Evolutionary conservation across 2,329 filamentous ascomycete species (phyloP), one percentile per base, ranked within the genome.

Genomic region (Cordyceps cateniannulata): DNA sequence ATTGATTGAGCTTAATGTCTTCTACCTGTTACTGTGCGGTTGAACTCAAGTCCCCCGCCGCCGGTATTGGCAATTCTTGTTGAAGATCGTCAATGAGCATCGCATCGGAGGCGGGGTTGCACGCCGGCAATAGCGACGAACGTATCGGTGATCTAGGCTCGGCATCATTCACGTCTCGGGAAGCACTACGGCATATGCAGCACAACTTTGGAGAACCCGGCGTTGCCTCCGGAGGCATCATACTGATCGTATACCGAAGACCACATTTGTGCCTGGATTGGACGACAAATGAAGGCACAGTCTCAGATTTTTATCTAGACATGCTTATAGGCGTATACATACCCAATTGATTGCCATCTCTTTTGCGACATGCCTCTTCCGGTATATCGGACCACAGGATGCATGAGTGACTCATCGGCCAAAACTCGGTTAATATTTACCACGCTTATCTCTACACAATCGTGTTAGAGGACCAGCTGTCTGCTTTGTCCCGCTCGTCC

Each of bases 351-450:
- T 12, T 12, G 32, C 10, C 32, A 22, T 44, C 3, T 29, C 3
- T 18, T n/a, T 20, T 44, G 38, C 35, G 25, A 27, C 29, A 44
- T 22, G 18, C 24, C n/a, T 22, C 25, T 22, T 44, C n/a, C 6
- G 18, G n/a, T 52, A 29, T 27, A 22, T 29, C 38, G 24, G 52
- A 20, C 38, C 27, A 6, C 29, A 4, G 35, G 10, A 29, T n/a
- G 24, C 9, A 27, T 5, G 16, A 29, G 52, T 54, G 52, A 54
- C 52, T 44, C 24, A 44, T 29, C 52, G 52, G 52, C 24, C 1
- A 12, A 54, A 44, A 22, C 9, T 44, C 52, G 52, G 52, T 12
- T 54, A 54, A 44, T 10, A 54, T 2, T n/a, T n/a, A n/a, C n/a
- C n/a, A 9, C 3, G 0, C 2, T 29, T 7, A 1, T 5, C 4